Evolutionary conservation across 352 stramenopile genomes (phyloP).

Genomic region (Phytophthora pistaciae): DNA sequence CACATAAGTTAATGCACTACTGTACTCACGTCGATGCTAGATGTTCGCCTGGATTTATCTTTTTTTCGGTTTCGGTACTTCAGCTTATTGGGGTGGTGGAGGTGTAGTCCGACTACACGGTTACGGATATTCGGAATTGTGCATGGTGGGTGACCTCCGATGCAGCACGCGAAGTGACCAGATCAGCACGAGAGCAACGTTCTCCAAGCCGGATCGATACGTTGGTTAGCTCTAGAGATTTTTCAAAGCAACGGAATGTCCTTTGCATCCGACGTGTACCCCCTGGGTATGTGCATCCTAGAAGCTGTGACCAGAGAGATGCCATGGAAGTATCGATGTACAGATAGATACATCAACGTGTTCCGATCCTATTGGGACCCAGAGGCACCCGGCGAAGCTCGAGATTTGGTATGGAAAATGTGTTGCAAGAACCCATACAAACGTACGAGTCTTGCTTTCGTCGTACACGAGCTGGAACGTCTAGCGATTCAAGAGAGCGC

Average conservation of each 20-base stretch:
- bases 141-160: too few species aligned
- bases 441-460: background rate
- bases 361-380: too few species aligned
- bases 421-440: too few species aligned
- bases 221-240: conserved; percentile 21
- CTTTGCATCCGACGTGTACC: conserved; percentile 19
- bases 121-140: too few species aligned
- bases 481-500: background rate
- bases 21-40: too few species aligned
- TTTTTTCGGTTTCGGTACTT: too few species aligned
- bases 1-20: too few species aligned
- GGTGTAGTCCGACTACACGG: too few species aligned
- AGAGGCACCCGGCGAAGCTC: too few species aligned
- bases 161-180: conserved; percentile 10
- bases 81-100: too few species aligned
- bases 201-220: background rate
- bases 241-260: background rate
- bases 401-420: too few species aligned
- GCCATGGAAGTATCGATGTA: conserved; percentile 1
- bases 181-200: background rate
- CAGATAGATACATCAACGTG: background rate
- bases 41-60: too few species aligned
- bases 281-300: conserved; percentile 28
- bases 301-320: conserved; percentile 15
- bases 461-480: background rate